Evolutionary conservation across 2,329 filamentous ascomycete species (phyloP), one percentile per base, ranked within the genome.

Genomic region (Neofusicoccum parvum): DNA sequence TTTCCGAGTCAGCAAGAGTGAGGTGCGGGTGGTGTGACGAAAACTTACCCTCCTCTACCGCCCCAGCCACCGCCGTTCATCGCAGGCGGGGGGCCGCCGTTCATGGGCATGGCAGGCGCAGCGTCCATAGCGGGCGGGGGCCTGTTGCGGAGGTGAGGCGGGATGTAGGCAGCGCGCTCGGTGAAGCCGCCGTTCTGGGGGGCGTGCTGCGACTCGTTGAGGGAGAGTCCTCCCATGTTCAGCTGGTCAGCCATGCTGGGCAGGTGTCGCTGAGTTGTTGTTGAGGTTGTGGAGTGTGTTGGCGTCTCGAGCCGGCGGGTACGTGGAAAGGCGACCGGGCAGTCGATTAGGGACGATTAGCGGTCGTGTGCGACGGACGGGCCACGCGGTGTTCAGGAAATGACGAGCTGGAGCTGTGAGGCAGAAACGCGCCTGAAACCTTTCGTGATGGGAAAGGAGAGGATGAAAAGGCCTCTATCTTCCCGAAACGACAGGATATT

Each of bases 201-300:
- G 71, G 85, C 86, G 76, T 88, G 86, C 79, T 87, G 83, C 68
- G 85, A 87, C 70, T 89, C 87, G 76, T 86, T 87, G 69, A 94
- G 83, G 80, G 82, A 89, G 74, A 94, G 84, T 77, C 88, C 87
- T 77, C 85, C 86, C 87, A 94, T 93, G 84, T 92, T 92, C 74
- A 95, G 86, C 84, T 94, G 89, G 75, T 92, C 90, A 79, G 90
- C 90, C 90, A 93, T 93, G 76, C 80, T 89, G 51, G 63, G 36
- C 82, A 67, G 60, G 17, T 43, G 53, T 56, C 36, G 53, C 37
- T 56, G 32, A 36, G 50, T 10, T 43, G 45, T 10, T 23, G 15
- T 51, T 46, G 54, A 11, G 37, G 14, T 32, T 34, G 62, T 5
- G n/a, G 56, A 11, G 37, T 17, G n/a, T 14, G 43, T 49, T 36